Evolutionary conservation across 2,329 filamentous ascomycete species (phyloP).

Genomic region (Alternaria arborescens): DNA sequence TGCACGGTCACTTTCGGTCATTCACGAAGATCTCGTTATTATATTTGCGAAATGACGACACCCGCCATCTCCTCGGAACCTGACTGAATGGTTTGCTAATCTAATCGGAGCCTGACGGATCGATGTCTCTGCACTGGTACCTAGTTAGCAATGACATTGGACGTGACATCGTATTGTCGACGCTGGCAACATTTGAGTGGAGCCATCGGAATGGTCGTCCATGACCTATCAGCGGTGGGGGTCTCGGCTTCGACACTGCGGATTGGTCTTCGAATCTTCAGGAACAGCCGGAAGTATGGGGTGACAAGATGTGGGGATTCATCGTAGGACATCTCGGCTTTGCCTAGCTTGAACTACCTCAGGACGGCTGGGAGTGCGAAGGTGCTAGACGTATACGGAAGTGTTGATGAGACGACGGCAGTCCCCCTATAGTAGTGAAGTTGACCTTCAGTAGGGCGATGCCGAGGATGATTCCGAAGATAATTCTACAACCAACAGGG

Average conservation of each 20-base stretch:
- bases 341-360: too few species aligned
- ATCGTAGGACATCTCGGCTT: not conserved
- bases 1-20: not conserved
- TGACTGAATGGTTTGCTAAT: not conserved
- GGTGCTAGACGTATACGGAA: not conserved
- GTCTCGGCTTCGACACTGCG: not conserved
- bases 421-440: not conserved
- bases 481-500: not conserved
- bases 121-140: not conserved
- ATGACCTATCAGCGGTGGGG: not conserved
- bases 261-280: not conserved
- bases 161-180: not conserved
- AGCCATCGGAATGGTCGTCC: not conserved
- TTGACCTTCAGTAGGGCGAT: not conserved
- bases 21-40: not conserved
- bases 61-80: not conserved
- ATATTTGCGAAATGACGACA: not conserved
- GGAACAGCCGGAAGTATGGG: not conserved
- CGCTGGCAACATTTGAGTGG: not conserved
- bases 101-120: not conserved
- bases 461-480: not conserved
- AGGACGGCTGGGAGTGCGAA: not conserved
- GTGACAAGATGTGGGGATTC: not conserved
- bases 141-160: not conserved
- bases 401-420: not conserved